Conservation (phyloP, 1,139 yeast genomes). For the Hemisphaericaspora xylofermentans region DNA sequence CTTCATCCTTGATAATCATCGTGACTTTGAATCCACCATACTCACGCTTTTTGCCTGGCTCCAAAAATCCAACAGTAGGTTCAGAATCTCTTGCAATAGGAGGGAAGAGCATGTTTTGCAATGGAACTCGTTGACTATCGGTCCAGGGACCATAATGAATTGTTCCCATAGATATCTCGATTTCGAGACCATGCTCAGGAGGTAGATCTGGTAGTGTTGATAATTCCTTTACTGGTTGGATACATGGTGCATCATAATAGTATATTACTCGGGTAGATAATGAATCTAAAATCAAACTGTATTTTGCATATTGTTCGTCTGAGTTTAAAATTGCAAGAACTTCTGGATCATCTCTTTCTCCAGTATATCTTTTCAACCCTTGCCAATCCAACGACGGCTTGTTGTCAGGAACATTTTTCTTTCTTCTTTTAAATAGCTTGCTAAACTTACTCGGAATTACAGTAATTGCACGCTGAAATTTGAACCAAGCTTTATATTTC, state of each 20-base stretch:
- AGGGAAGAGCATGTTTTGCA: slow-evolving; percentile 73
- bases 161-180: slow-evolving; percentile 61
- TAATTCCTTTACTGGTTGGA: slow-evolving; percentile 35
- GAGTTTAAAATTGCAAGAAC: slow-evolving; percentile 26
- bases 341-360: slow-evolving; percentile 36
- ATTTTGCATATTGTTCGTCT: slow-evolving; percentile 78
- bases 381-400: slow-evolving; percentile 29
- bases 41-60: slow-evolving; percentile 52
- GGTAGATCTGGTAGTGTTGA: slow-evolving; percentile 12
- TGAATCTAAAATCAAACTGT: slow-evolving; percentile 71
- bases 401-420: slow-evolving; percentile 8
- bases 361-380: slow-evolving; percentile 45
- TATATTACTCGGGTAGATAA: slow-evolving; percentile 53
- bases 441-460: slow-evolving; percentile 13
- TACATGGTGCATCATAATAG: slow-evolving; percentile 72
- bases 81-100: slow-evolving; percentile 56
- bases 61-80: slow-evolving; percentile 37
- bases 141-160: slow-evolving; percentile 96
- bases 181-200: slow-evolving; percentile 68
- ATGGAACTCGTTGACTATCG: slow-evolving; percentile 70
- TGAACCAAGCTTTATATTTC: slow-evolving; percentile 21
- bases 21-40: slow-evolving; percentile 57
- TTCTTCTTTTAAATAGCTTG: slow-evolving; percentile 7
- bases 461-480: slow-evolving; percentile 23
- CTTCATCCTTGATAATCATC: slow-evolving; percentile 59